Evolutionary conservation across 2,329 filamentous ascomycete species (phyloP).

Genomic region (Penicillium sp.): DNA sequence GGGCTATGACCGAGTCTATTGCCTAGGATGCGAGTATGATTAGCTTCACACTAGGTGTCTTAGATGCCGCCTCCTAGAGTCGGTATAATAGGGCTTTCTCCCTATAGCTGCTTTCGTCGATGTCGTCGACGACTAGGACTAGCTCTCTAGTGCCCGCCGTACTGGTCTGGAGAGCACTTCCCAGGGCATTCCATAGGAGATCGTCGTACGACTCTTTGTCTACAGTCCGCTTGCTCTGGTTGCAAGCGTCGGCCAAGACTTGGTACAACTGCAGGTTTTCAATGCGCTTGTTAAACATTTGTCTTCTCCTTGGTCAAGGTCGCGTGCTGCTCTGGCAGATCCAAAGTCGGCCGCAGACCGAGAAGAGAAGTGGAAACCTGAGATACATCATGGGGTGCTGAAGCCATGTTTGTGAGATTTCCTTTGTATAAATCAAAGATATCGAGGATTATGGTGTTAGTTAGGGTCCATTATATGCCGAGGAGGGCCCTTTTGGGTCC

Average conservation of each 20-base stretch:
- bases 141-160: constrained; percentile 34
- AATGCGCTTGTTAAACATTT: constrained; percentile 40
- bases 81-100: constrained; percentile 30
- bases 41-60: constrained; percentile 27
- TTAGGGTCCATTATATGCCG: background rate
- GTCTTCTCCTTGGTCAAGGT: constrained; percentile 6
- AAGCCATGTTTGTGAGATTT: background rate
- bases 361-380: background rate
- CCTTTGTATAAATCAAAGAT: background rate
- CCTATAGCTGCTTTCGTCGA: constrained; percentile 35
- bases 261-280: constrained; percentile 40
- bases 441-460: background rate
- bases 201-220: constrained; percentile 32
- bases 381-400: background rate
- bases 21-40: constrained; percentile 31
- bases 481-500: background rate
- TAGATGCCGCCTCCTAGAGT: constrained; percentile 23
- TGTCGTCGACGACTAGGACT: constrained; percentile 39
- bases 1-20: constrained; percentile 7
- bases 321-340: background rate
- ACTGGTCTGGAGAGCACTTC: constrained; percentile 27
- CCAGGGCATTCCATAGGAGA: constrained; percentile 37
- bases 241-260: constrained; percentile 32
- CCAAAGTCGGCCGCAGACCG: background rate
- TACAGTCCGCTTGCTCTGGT: constrained; percentile 23